These are phyloP conservation scores for Colletotrichum paranaense DNA, from an alignment of 2,329 filamentous ascomycete species.

Conservation along the genomic window DNA sequence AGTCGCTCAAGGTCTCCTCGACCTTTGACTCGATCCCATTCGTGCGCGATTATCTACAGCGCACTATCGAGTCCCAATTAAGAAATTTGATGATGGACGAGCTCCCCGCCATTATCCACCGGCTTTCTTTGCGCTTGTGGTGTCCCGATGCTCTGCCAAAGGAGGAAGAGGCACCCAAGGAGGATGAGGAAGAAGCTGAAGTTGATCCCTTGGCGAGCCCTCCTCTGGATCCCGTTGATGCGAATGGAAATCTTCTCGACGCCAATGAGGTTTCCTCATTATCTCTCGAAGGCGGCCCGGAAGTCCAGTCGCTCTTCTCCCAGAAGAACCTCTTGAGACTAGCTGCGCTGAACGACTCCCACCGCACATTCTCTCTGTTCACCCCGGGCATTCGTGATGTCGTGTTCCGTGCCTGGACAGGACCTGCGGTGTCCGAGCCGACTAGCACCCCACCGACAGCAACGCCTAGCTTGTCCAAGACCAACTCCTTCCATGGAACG, in stretches of 20 bases:
- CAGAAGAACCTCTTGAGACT: constrained; percentile 92
- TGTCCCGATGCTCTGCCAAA: constrained; percentile 84
- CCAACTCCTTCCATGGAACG: constrained; percentile 70
- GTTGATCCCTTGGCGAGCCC: constrained; percentile 86
- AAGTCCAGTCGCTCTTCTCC: constrained; percentile 91
- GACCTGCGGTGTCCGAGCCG: constrained; percentile 74
- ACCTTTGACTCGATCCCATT: constrained; percentile 99
- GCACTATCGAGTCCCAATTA: constrained; percentile 93
- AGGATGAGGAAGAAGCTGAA: constrained; percentile 66
- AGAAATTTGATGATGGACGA: constrained; percentile 98
- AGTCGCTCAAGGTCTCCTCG: constrained; percentile 97
- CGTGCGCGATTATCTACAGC: constrained; percentile 95
- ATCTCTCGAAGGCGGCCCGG: constrained; percentile 81
- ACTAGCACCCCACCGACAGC: constrained; percentile 56
- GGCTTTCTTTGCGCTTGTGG: constrained; percentile 88
- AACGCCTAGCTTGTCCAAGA: constrained; percentile 68
- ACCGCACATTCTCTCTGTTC: constrained; percentile 90
- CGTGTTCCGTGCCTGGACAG: constrained; percentile 93
- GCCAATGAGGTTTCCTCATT: constrained; percentile 80
- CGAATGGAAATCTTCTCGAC: constrained; percentile 81
- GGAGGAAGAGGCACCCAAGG: constrained; percentile 66
- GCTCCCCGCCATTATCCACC: constrained; percentile 94
- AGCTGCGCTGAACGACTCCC: constrained; percentile 85
- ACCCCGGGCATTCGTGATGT: constrained; percentile 91
- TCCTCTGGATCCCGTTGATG: constrained; percentile 84